A percentile compares a stretch with the other conserved stretches of the same genome.
Conservation (phyloP, 2,329 filamentous ascomycete genomes). For the Colletotrichum truncatum region DNA sequence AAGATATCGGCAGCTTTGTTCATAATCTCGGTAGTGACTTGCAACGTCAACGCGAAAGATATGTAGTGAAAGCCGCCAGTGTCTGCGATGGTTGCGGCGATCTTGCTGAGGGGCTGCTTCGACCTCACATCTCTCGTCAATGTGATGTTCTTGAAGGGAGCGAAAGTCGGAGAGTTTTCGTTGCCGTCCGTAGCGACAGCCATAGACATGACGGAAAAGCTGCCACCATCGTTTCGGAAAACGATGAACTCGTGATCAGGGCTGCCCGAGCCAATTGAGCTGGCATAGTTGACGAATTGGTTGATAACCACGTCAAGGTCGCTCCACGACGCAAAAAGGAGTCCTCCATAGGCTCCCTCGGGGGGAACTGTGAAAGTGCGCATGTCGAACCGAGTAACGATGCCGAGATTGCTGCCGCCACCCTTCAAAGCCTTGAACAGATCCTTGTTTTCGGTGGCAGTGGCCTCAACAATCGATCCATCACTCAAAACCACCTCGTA, state of each 20-base stretch:
- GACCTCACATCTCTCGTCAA: background rate
- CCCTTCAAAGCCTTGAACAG: conserved; percentile 59
- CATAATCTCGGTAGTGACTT: background rate
- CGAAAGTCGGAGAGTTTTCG: conserved; percentile 7
- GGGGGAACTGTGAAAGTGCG: background rate
- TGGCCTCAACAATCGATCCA: conserved; percentile 52
- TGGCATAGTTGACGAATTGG: conserved; percentile 8
- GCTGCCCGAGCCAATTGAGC: background rate
- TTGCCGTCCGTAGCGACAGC: conserved; percentile 11
- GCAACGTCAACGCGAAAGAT: conserved; percentile 5
- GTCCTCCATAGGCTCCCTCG: conserved; percentile 6
- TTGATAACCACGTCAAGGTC: background rate
- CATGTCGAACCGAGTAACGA: conserved; percentile 46
- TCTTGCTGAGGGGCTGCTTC: background rate
- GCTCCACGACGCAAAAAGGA: background rate
- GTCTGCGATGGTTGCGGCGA: conserved; percentile 14
- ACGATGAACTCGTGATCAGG: conserved; percentile 16
- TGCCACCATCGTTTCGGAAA: conserved; percentile 4
- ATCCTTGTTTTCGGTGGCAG: conserved; percentile 44
- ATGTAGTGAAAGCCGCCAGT: conserved; percentile 13
- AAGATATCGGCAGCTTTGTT: conserved; percentile 14
- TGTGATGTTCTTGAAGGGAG: conserved; percentile 1
- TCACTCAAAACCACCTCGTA: conserved; percentile 55
- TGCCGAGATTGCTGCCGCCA: conserved; percentile 57
- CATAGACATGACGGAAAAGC: conserved; percentile 1